Evolutionary conservation across 768 basidiomycete species (phyloP), one percentile per base, ranked within the genome.

Genomic region (Termitomyces sp.): DNA sequence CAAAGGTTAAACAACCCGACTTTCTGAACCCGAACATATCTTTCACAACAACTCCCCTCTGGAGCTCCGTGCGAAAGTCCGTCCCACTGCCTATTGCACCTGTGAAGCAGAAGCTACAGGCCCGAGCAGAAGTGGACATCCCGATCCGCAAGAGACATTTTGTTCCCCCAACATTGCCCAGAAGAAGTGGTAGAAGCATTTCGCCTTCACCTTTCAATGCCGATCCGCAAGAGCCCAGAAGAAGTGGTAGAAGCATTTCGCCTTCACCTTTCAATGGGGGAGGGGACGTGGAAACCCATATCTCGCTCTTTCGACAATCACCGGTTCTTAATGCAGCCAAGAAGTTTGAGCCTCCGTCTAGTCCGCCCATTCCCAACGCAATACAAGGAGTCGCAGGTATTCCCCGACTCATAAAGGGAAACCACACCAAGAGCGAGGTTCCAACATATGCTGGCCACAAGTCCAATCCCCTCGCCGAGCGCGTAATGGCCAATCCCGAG

Each of bases 401-500:
- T n/a, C 21, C 35, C 0, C 27, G 28, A 30, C 27, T 12, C 10
- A 3, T n/a, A 28, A 30, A 47, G 11, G 6, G 42, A 8, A 32
- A 9, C 23, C 16, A 40, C 2, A 17, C 37, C 3, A 34, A 49
- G 17, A 34, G n/a, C 34, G 47, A 45, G 3, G 71, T 83, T 27
- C 83, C 89, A 3, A 71, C 71, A 0, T 95, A 96, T 69, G 88
- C 92, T 12, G 73, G 80, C 0, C 77, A 82, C 52, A 70, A 72
- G 27, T 86, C 89, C 1, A 95, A 94, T 67, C 80, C 79, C 2
- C 72, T 83, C 42, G 94, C 93, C 0, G 76, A 84, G 58, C 85
- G 88, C 5, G 85, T 85, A 17, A 90, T 98, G 86, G 82, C 86
- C 23, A 78, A 92, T 66, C 83, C 89, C 1, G 81, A 83, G 34